These are phyloP conservation scores for Hirsutella thompsonii DNA, from an alignment of 2,329 filamentous ascomycete genomes.

Conservation along the genomic window DNA sequence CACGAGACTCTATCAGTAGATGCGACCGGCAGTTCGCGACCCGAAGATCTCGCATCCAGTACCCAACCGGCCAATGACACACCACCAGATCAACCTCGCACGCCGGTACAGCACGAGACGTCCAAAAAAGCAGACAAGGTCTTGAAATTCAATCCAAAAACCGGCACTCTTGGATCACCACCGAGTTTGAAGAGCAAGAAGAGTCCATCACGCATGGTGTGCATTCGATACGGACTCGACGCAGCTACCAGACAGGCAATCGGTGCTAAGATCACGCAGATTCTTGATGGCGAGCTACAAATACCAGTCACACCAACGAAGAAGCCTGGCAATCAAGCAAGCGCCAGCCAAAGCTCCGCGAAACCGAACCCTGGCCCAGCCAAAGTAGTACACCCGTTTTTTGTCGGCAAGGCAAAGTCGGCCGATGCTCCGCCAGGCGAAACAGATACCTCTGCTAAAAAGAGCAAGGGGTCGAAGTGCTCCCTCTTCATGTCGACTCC, in stretches of 20 bases:
- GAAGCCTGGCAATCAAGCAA: conserved; percentile 1
- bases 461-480: conserved; percentile 17
- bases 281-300: conserved; percentile 30
- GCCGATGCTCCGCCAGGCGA: conserved; percentile 8
- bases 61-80: too few relatives aligned
- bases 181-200: conserved; percentile 35
- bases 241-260: conserved; percentile 29
- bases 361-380: conserved; percentile 8
- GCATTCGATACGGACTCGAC: conserved; percentile 46
- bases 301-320: conserved; percentile 12
- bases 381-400: conserved; percentile 30
- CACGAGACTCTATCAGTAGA: neutral
- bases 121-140: conserved; percentile 26
- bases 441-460: conserved; percentile 9
- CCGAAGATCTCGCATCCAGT: too few relatives aligned
- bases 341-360: neutral
- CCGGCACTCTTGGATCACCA: conserved; percentile 49
- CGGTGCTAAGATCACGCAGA: conserved; percentile 48
- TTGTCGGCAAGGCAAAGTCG: conserved; percentile 20
- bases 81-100: too few relatives aligned
- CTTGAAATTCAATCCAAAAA: conserved; percentile 43
- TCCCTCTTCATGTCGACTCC: conserved; percentile 40
- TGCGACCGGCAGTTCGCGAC: too few relatives aligned
- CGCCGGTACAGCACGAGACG: neutral
- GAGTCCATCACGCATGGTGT: conserved; percentile 30